Conservation (phyloP, 163 green algal species). For the Volvox carteri region DNA sequence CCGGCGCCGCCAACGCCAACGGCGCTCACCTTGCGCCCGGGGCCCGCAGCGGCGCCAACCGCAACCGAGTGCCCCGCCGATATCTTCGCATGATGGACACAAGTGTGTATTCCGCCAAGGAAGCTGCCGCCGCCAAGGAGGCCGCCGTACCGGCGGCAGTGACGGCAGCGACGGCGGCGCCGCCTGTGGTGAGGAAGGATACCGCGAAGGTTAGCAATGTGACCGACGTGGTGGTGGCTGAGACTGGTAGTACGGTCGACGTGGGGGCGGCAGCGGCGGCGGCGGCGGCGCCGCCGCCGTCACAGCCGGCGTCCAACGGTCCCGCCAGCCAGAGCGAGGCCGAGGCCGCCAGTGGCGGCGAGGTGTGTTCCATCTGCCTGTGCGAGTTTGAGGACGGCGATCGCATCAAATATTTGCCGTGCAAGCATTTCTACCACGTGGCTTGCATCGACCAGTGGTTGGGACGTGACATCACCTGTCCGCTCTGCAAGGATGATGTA, state of each 20-base stretch:
- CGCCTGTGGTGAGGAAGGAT: background rate
- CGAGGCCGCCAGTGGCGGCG: background rate
- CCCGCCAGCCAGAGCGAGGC: background rate
- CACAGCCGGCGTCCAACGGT: background rate
- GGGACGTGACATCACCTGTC: constrained; percentile 48
- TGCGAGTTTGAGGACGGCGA: constrained; percentile 81
- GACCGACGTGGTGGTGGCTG: no score
- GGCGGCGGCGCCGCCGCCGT: background rate
- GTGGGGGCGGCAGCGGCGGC: background rate
- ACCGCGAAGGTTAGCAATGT: background rate
- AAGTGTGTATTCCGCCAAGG: constrained; percentile 10
- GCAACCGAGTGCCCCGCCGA: constrained; percentile 36
- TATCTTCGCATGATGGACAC: constrained; percentile 56
- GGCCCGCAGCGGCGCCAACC: background rate
- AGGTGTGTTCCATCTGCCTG: constrained; percentile 79
- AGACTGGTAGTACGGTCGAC: background rate
- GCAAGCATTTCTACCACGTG: constrained; percentile 85
- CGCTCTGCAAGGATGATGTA: constrained; percentile 64
- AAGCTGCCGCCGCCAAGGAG: background rate
- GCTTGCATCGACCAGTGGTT: constrained; percentile 88
- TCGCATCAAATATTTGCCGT: constrained; percentile 78
- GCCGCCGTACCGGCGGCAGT: background rate
- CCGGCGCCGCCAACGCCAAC: constrained; percentile 7
- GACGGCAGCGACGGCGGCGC: background rate
- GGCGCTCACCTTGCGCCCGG: background rate